phyloP scores from a whole-genome alignment of 1,284 basidiomycete species.

The Trametes versicolor region DNA sequence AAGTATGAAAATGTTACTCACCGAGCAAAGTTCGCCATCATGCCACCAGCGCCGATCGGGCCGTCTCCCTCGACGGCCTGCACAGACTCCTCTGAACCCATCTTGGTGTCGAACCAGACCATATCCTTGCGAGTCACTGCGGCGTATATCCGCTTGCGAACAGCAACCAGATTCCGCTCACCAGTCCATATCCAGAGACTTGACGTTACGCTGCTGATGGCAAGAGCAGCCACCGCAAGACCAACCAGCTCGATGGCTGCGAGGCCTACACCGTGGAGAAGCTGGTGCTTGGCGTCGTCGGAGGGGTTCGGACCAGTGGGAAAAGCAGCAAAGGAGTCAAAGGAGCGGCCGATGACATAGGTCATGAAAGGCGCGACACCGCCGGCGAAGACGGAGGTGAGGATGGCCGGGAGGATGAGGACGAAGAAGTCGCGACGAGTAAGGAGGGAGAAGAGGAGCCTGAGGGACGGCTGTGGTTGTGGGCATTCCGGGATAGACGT shows the following conservation, averaged over 20 bases:
- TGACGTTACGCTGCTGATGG: slow-evolving; percentile 80
- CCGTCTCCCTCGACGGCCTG: slow-evolving; percentile 59
- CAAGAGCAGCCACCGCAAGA: slow-evolving; percentile 75
- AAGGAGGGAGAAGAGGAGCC: slow-evolving; percentile 75
- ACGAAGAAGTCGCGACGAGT: slow-evolving; percentile 61
- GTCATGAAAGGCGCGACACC: slow-evolving; percentile 95
- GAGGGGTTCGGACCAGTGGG: slow-evolving; percentile 58
- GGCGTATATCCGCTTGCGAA: slow-evolving; percentile 77
- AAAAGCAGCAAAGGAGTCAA: slow-evolving; percentile 78
- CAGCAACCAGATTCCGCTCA: slow-evolving; percentile 78
- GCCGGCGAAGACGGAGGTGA: slow-evolving; percentile 76
- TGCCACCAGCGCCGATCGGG: slow-evolving; percentile 85
- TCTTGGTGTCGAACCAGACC: slow-evolving; percentile 89
- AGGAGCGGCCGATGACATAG: slow-evolving; percentile 85
- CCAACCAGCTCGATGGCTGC: slow-evolving; percentile 77
- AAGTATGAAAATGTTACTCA: slow-evolving; percentile 49
- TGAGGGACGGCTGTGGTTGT: slow-evolving; percentile 58
- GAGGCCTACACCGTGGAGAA: slow-evolving; percentile 69
- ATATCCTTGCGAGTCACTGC: slow-evolving; percentile 80
- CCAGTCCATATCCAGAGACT: slow-evolving; percentile 90
- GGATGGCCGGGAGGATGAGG: slow-evolving; percentile 78
- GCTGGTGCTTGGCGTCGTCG: slow-evolving; percentile 57
- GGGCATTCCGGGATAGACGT: slow-evolving; percentile 41
- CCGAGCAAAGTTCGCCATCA: slow-evolving; percentile 96
- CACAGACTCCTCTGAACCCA: slow-evolving; percentile 68